phyloP scores from a whole-genome alignment of 2,329 filamentous ascomycete genomes.

The Eutypella sp. region DNA sequence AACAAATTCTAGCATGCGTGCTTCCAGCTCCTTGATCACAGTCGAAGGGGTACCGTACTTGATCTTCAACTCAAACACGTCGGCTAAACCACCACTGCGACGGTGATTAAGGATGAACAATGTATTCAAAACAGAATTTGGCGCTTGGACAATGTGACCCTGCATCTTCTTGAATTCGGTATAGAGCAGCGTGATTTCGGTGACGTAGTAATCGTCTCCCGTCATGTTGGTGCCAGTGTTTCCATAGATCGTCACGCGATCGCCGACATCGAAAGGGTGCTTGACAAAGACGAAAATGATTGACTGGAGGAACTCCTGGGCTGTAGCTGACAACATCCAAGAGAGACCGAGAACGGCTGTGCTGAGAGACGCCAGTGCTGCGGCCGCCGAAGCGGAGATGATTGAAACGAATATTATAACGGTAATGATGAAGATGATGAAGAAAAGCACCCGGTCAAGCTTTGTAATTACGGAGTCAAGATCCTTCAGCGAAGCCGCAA shows the following conservation, averaged over 20 bases:
- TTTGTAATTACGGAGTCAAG: slow-evolving; percentile 89
- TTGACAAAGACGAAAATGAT: slow-evolving; percentile 96
- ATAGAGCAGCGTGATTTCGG: slow-evolving; percentile 86
- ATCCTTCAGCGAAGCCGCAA: slow-evolving; percentile 91
- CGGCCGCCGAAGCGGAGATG: slow-evolving; percentile 84
- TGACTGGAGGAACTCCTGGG: slow-evolving; percentile 90
- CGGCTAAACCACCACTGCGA: slow-evolving; percentile 80
- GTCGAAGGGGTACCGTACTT: slow-evolving; percentile 81
- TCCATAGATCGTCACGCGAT: slow-evolving; percentile 86
- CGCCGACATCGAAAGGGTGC: slow-evolving; percentile 94
- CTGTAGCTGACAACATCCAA: slow-evolving; percentile 89
- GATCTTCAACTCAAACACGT: slow-evolving; percentile 77
- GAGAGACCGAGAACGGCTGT: slow-evolving; percentile 83
- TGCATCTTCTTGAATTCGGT: slow-evolving; percentile 99
- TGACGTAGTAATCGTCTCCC: slow-evolving; percentile 94
- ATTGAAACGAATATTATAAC: slow-evolving; percentile 84
- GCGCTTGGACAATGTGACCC: slow-evolving; percentile 90
- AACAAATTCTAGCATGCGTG: slow-evolving; percentile 78
- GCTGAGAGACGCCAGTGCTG: slow-evolving; percentile 83
- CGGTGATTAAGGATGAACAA: slow-evolving; percentile 95
- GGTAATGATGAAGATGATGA: slow-evolving; percentile 76
- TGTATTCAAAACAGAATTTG: slow-evolving; percentile 88
- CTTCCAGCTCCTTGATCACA: slow-evolving; percentile 77
- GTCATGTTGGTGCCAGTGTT: slow-evolving; percentile 73
- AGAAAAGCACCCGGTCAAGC: slow-evolving; percentile 82